phyloP scores from a whole-genome alignment of 176 grass and related monocot genomes.

The Musa troglodytarum region DNA sequence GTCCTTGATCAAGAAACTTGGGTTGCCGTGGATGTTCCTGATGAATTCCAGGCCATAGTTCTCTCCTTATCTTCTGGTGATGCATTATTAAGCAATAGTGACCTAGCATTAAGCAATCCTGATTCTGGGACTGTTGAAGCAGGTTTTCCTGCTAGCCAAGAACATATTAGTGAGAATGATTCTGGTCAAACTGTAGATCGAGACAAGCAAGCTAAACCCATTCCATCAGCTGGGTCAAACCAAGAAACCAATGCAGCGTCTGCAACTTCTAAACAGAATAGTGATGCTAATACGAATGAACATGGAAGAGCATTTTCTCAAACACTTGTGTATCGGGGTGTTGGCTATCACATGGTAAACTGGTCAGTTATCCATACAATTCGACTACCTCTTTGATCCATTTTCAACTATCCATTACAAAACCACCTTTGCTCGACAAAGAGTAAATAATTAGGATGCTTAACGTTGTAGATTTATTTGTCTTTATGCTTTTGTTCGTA shows the following conservation, averaged over 20 bases:
- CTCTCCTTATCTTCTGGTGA: slow-evolving; percentile 66
- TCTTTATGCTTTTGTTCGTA: slow-evolving; percentile 8
- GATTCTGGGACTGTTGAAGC: slow-evolving; percentile 36
- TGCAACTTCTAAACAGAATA: slow-evolving; percentile 32
- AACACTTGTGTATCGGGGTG: slow-evolving; percentile 75
- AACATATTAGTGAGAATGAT: slow-evolving; percentile 16
- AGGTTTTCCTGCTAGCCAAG: slow-evolving; percentile 31
- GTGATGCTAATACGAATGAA: slow-evolving; percentile 31
- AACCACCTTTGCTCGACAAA: background rate
- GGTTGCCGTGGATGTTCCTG: slow-evolving; percentile 83
- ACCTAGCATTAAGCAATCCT: slow-evolving; percentile 30
- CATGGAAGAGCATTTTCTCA: slow-evolving; percentile 43
- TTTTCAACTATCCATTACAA: background rate
- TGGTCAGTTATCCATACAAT: slow-evolving; percentile 71
- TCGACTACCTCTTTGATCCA: background rate
- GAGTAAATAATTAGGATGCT: background rate
- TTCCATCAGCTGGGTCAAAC: slow-evolving; percentile 11
- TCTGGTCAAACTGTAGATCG: slow-evolving; percentile 43
- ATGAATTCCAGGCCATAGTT: slow-evolving; percentile 93
- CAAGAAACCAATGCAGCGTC: slow-evolving; percentile 52
- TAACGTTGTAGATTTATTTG: background rate
- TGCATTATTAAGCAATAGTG: slow-evolving; percentile 58
- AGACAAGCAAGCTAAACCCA: slow-evolving; percentile 24
- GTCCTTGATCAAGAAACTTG: slow-evolving; percentile 98
- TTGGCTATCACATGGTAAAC: slow-evolving; percentile 99